Evolutionary conservation across 108 stramenopile genomes (phyloP), one percentile per base, ranked within the genome.

Genomic region (Nitzschia inconspicua): DNA sequence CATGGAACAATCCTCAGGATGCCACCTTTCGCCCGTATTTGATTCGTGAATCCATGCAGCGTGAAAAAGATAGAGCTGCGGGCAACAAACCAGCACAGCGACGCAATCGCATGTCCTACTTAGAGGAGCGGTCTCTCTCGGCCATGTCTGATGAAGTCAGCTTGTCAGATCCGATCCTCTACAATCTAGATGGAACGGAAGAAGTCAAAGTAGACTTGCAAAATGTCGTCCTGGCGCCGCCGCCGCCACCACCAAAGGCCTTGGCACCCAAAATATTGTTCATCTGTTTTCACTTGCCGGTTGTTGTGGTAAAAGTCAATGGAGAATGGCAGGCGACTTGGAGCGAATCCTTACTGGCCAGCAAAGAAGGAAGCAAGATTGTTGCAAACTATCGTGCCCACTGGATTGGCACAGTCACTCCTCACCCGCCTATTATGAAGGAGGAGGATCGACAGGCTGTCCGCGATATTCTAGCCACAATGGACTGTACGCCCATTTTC

Each of bases 401-500:
- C 28, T 98, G 98, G 98, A 76, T 97, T 24, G 98, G 98, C 23
- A 97, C 96, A 0, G 94, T 98, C 7, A 79, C 88, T 19, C 75
- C 83, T 11, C 64, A 77, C 30, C 89, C 86, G 4, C 65, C 72
- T 18, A 64, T 77, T 27, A 49, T 67, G 18, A 86, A 76, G 30
- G 80, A 77, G 49, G 76, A 63, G 3, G 98, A 99, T 35, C 68
- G 76, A 52, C 67, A 90, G 18, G 79, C 73, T 23, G 87, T 99
- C 41, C 68, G 76, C 1, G 40, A 66, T 41, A 63, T 95, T 23
- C 66, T 96, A 23, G 58, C 76, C 35, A 54, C 70, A 28, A 95
- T 98, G 88, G 84, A 96, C 57, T 98, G 97, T 70, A 88, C 84
- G 25, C 98, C 98, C 35, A 76, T 99, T 57, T 98, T 98, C 63